phyloP scores from a whole-genome alignment of 148 eudicot species.

The Pouteria glomerata region DNA sequence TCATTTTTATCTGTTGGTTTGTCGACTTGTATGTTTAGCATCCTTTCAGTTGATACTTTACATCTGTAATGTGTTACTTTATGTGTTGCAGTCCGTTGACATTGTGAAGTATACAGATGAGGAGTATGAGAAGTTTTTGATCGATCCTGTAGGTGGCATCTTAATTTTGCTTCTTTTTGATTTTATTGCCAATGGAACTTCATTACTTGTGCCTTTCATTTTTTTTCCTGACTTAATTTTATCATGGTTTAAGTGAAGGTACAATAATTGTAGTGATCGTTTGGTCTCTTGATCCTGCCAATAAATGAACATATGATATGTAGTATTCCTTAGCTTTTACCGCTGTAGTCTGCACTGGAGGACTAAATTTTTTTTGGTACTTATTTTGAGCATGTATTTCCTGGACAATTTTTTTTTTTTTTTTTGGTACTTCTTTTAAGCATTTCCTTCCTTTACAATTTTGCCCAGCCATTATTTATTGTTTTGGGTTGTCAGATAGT shows the following conservation, averaged over 20 bases:
- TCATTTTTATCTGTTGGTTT: neutral
- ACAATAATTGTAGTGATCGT: no score
- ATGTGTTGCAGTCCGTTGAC: constrained; percentile 65
- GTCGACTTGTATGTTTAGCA: neutral
- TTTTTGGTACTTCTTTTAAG: neutral
- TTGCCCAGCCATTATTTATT: neutral
- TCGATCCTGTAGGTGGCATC: constrained; percentile 67
- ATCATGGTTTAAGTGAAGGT: no score
- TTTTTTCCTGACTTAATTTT: no score
- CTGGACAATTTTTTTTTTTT: no score
- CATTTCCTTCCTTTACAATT: neutral
- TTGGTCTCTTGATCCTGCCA: no score
- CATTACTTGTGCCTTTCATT: no score
- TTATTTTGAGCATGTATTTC: no score
- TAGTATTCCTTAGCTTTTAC: no score
- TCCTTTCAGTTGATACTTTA: neutral
- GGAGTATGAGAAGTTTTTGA: constrained; percentile 82
- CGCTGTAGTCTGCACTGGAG: no score
- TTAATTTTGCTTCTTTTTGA: constrained; percentile 4
- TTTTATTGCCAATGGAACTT: neutral
- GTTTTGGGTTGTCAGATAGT: neutral
- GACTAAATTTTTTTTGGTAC: no score
- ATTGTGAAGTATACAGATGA: constrained; percentile 82
- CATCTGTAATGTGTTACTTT: constrained; percentile 5
- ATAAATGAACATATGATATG: no score